phyloP scores from a whole-genome alignment of 1,139 yeast species.

The Pichiaceae sp. region DNA sequence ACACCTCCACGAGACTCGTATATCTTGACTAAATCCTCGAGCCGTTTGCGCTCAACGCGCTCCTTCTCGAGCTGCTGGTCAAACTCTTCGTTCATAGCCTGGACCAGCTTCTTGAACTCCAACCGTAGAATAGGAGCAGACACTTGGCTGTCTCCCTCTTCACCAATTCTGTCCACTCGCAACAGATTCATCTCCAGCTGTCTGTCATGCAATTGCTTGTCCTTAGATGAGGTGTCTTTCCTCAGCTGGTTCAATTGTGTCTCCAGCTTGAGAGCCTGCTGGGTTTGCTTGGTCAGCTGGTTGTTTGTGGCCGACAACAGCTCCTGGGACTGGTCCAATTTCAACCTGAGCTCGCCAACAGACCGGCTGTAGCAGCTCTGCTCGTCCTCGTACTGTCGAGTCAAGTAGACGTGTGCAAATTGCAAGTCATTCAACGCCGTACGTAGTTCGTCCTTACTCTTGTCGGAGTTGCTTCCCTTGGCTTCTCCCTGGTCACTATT shows the following conservation, averaged over 20 bases:
- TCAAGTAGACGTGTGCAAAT: conserved; percentile 54
- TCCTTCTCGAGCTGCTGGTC: conserved; percentile 52
- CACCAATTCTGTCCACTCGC: conserved; percentile 42
- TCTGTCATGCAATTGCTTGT: conserved; percentile 36
- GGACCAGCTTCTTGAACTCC: conserved; percentile 63
- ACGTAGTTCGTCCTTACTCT: conserved; percentile 28
- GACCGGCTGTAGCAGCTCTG: conserved; percentile 39
- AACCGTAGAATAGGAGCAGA: conserved; percentile 44
- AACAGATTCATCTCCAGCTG: conserved; percentile 41
- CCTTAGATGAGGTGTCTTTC: conserved; percentile 29
- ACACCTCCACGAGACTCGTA: too few relatives aligned
- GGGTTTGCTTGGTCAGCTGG: conserved; percentile 25
- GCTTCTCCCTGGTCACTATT: conserved; percentile 28
- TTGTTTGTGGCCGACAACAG: conserved; percentile 28
- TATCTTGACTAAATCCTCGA: conserved; percentile 33
- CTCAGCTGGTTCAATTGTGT: conserved; percentile 24
- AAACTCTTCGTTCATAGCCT: conserved; percentile 54
- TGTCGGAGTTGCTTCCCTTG: conserved; percentile 29
- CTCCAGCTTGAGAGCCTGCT: conserved; percentile 24
- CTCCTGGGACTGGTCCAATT: conserved; percentile 36
- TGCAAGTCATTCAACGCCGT: conserved; percentile 55
- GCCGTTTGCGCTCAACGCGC: conserved; percentile 42
- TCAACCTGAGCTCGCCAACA: conserved; percentile 41
- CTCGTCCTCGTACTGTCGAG: conserved; percentile 53
- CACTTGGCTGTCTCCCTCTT: conserved; percentile 10